A percentile compares a stretch with the other conserved stretches of the same genome.
phyloP scores from a whole-genome alignment of 257 asterid species.

The Capsicum rhomboideum region DNA sequence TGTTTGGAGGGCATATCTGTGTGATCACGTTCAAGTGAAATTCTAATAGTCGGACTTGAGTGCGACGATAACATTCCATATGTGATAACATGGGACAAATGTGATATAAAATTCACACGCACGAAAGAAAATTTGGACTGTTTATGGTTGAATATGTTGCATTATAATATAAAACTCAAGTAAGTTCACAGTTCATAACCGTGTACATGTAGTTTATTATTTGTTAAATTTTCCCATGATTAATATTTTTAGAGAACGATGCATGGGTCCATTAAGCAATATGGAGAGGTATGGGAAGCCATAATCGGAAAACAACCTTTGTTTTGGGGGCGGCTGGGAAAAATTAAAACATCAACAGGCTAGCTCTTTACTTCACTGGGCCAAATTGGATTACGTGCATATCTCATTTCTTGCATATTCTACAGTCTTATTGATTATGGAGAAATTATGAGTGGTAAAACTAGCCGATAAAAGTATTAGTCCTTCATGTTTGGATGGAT shows the following conservation, averaged over 20 bases:
- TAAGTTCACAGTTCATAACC: neutral
- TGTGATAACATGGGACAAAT: neutral
- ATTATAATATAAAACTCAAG: neutral
- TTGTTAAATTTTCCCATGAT: neutral
- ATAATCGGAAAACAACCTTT: neutral
- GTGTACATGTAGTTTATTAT: neutral
- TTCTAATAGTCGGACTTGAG: neutral
- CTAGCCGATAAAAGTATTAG: neutral
- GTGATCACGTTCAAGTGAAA: neutral
- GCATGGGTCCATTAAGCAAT: neutral
- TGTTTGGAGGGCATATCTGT: neutral
- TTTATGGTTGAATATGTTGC: neutral
- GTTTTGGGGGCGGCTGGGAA: neutral
- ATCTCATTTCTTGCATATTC: neutral
- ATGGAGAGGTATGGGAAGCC: conserved; percentile 1
- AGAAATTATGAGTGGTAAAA: neutral
- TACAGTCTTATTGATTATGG: neutral
- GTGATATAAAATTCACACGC: neutral
- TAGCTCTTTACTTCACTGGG: neutral
- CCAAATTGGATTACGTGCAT: neutral
- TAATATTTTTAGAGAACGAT: neutral
- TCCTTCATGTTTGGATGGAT: neutral
- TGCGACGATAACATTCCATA: neutral
- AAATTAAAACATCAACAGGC: neutral
- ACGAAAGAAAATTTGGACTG: neutral